phyloP scores from a whole-genome alignment of 257 asterid genomes.

The Solanum paucissectum region DNA sequence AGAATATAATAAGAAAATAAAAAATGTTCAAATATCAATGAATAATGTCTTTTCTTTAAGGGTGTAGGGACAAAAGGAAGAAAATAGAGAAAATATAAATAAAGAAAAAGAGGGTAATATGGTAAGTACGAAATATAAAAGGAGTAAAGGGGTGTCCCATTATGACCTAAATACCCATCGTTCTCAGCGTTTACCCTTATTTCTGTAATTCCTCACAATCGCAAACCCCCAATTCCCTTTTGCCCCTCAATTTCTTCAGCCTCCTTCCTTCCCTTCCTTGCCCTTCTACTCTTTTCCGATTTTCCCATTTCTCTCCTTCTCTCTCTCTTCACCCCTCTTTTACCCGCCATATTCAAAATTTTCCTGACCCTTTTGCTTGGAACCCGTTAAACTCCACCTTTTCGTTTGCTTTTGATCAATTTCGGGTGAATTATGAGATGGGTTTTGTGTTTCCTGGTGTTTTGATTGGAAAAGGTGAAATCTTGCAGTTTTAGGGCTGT shows the following conservation, averaged over 20 bases:
- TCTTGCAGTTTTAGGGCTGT: neutral
- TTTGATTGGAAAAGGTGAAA: neutral
- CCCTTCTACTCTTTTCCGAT: slow-evolving; percentile 12
- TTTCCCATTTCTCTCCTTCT: slow-evolving; percentile 6
- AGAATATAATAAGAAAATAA: neutral
- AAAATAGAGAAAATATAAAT: neutral
- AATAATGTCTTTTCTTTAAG: neutral
- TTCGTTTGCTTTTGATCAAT: neutral
- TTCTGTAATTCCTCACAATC: slow-evolving; percentile 27
- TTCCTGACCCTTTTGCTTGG: neutral
- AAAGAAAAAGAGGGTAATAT: slow-evolving; percentile 40
- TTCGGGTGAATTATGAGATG: neutral
- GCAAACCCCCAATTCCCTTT: slow-evolving; percentile 48
- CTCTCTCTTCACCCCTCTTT: neutral
- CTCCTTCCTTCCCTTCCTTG: slow-evolving; percentile 27
- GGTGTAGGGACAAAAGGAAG: neutral
- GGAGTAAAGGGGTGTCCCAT: slow-evolving; percentile 14
- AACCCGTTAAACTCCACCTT: neutral
- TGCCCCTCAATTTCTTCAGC: slow-evolving; percentile 55
- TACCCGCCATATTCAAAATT: slow-evolving; percentile 33
- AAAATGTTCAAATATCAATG: neutral
- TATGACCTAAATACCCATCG: slow-evolving; percentile 98
- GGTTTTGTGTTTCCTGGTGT: neutral
- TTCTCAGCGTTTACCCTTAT: slow-evolving; percentile 13
- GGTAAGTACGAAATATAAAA: slow-evolving; percentile 35